Conservation (phyloP, 306 rosid species). For the Prosopis cineraria region DNA sequence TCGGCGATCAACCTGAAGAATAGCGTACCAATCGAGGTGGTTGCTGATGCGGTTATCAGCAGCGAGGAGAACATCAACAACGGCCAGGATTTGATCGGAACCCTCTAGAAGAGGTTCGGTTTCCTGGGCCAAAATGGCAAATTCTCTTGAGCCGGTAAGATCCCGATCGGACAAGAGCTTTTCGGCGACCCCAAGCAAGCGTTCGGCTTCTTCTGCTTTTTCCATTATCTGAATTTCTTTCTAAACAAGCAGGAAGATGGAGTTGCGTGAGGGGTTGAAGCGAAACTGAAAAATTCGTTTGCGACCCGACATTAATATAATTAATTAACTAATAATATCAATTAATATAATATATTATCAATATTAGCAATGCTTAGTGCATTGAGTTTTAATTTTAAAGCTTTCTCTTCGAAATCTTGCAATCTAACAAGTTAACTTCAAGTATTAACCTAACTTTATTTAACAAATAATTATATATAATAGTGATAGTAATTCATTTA, state of each 20-base stretch:
- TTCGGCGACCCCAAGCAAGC: constrained; percentile 78
- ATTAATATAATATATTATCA: too few relatives aligned
- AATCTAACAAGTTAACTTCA: too few relatives aligned
- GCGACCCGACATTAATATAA: too few relatives aligned
- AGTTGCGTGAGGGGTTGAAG: background rate
- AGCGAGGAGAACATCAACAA: constrained; percentile 73
- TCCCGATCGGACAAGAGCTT: constrained; percentile 75
- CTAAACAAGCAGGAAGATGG: background rate
- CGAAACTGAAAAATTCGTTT: background rate
- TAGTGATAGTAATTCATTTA: too few relatives aligned
- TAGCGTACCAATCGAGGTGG: constrained; percentile 77
- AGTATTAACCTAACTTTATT: too few relatives aligned
- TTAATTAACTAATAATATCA: too few relatives aligned
- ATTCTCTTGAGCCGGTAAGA: constrained; percentile 68
- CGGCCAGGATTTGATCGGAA: constrained; percentile 89
- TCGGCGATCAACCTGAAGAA: constrained; percentile 64
- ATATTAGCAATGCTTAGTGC: too few relatives aligned
- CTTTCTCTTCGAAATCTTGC: too few relatives aligned
- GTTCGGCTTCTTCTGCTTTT: constrained; percentile 73
- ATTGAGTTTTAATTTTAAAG: too few relatives aligned
- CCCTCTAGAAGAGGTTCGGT: constrained; percentile 85
- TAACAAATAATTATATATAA: too few relatives aligned
- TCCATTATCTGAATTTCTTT: constrained; percentile 24
- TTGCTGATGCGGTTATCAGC: constrained; percentile 60
- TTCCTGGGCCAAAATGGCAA: constrained; percentile 86